phyloP scores from a whole-genome alignment of 2,329 filamentous ascomycete genomes.

The Arthrobotrys musiformis region DNA sequence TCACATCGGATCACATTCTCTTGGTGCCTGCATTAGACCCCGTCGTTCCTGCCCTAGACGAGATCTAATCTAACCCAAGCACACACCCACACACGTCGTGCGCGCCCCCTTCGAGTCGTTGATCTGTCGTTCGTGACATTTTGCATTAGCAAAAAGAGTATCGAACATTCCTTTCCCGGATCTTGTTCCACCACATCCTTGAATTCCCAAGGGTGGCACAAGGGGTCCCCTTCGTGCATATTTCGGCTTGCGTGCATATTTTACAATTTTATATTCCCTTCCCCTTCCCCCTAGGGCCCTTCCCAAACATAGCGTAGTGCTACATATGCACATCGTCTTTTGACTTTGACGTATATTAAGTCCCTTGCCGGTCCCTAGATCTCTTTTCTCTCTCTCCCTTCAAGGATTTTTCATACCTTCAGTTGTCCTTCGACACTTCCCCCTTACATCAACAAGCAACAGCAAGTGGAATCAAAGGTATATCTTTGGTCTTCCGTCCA shows the following conservation, averaged over 20 bases:
- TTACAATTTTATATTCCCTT: slow-evolving; percentile 34
- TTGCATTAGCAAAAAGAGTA: slow-evolving; percentile 27
- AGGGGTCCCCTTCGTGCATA: slow-evolving; percentile 34
- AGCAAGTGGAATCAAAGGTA: slow-evolving; percentile 29
- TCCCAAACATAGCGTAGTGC: no score
- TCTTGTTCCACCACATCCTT: slow-evolving; percentile 52
- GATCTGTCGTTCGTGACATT: slow-evolving; percentile 8
- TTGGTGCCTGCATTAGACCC: slow-evolving; percentile 39
- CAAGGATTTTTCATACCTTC: slow-evolving; percentile 34
- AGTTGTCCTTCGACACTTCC: slow-evolving; percentile 39
- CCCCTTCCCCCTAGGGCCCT: slow-evolving; percentile 3
- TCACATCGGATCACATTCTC: slow-evolving; percentile 24
- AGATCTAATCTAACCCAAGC: slow-evolving; percentile 54
- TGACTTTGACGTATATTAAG: slow-evolving; percentile 40
- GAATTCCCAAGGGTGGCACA: slow-evolving; percentile 52
- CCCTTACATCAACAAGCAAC: slow-evolving; percentile 20
- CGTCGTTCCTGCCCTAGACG: slow-evolving; percentile 14
- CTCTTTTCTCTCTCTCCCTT: slow-evolving; percentile 26
- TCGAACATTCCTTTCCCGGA: slow-evolving; percentile 56
- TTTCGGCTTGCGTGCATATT: slow-evolving; percentile 56
- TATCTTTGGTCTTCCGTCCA: slow-evolving; percentile 49
- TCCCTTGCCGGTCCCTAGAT: slow-evolving; percentile 33
- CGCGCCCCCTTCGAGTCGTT: not conserved
- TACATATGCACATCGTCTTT: not conserved
- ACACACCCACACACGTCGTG: slow-evolving; percentile 9